Percentiles rank a stretch among this genome's conserved stretches.
phyloP scores from a whole-genome alignment of 352 stramenopile species.

The Sclerospora graminicola region DNA sequence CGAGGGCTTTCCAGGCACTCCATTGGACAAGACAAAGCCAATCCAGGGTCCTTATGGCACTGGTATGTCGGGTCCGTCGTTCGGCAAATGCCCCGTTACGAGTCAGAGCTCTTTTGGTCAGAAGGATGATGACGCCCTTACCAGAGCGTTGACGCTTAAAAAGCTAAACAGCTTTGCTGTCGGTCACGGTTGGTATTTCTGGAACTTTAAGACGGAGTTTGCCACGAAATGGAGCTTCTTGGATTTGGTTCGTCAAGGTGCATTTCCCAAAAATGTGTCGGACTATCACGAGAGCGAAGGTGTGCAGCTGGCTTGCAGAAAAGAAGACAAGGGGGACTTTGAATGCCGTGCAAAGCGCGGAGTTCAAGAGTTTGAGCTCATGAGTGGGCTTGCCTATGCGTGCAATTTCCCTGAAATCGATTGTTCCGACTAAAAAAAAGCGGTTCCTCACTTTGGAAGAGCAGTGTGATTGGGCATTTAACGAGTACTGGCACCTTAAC shows the following conservation, averaged over 20 bases:
- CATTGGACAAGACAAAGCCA: conserved; percentile 82
- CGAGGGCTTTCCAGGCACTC: conserved; percentile 82
- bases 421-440: conserved; percentile 44
- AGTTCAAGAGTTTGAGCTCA: conserved; percentile 55
- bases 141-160: conserved; percentile 80
- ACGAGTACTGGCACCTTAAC: conserved; percentile 68
- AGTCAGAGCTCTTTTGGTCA: conserved; percentile 77
- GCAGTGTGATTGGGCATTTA: conserved; percentile 66
- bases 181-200: conserved; percentile 92
- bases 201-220: conserved; percentile 93
- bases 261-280: conserved; percentile 72
- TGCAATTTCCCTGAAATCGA: conserved; percentile 50
- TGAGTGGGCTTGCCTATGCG: conserved; percentile 52
- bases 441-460: conserved; percentile 47
- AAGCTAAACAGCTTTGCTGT: conserved; percentile 88
- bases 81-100: conserved; percentile 83
- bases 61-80: conserved; percentile 76
- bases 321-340: conserved; percentile 71
- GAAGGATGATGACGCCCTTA: conserved; percentile 69
- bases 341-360: conserved; percentile 63
- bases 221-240: conserved; percentile 88
- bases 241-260: conserved; percentile 41
- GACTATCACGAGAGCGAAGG: conserved; percentile 46
- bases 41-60: conserved; percentile 83
- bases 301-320: conserved; percentile 46